A percentile compares a stretch with the other conserved stretches of the same genome.
Evolutionary conservation across 108 stramenopile genomes (phyloP).

Genomic region (Fragilaria radians): DNA sequence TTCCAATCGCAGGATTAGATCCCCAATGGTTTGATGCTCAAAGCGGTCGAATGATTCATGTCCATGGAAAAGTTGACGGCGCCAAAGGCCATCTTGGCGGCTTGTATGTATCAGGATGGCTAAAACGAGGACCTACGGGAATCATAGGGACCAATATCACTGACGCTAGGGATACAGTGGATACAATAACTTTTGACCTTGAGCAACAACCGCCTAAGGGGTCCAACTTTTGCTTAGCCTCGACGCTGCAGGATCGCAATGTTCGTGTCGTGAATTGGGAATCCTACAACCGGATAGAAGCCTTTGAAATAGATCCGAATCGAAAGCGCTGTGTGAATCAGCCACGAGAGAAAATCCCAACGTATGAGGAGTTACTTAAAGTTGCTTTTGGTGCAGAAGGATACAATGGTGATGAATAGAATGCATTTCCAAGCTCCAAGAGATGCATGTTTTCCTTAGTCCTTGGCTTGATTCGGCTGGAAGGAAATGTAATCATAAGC

Average conservation of each 20-base stretch:
- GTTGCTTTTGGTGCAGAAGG: slow-evolving; percentile 9
- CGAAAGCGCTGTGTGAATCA: slow-evolving; percentile 34
- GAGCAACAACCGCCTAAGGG: neutral
- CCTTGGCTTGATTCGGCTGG: too few species aligned
- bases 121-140: slow-evolving; percentile 94
- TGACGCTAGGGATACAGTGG: slow-evolving; percentile 90
- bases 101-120: slow-evolving; percentile 93
- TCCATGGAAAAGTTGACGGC: slow-evolving; percentile 60
- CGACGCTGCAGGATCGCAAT: slow-evolving; percentile 24
- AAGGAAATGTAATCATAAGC: too few species aligned
- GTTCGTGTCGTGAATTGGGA: slow-evolving; percentile 53
- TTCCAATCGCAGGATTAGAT: slow-evolving; percentile 65
- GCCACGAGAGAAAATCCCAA: slow-evolving; percentile 54
- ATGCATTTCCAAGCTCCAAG: too few species aligned
- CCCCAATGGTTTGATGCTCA: slow-evolving; percentile 49
- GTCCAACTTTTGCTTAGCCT: slow-evolving; percentile 10
- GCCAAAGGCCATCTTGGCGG: slow-evolving; percentile 34
- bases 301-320: slow-evolving; percentile 25
- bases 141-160: slow-evolving; percentile 95
- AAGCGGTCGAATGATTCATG: slow-evolving; percentile 51
- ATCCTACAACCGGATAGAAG: slow-evolving; percentile 46
- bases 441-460: too few species aligned
- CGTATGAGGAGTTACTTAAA: slow-evolving; percentile 36
- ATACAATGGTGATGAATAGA: too few species aligned
- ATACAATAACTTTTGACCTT: slow-evolving; percentile 68